Base-by-base conservation (phyloP, 202 grass and related monocot species). In the Musa balbisiana region DNA sequence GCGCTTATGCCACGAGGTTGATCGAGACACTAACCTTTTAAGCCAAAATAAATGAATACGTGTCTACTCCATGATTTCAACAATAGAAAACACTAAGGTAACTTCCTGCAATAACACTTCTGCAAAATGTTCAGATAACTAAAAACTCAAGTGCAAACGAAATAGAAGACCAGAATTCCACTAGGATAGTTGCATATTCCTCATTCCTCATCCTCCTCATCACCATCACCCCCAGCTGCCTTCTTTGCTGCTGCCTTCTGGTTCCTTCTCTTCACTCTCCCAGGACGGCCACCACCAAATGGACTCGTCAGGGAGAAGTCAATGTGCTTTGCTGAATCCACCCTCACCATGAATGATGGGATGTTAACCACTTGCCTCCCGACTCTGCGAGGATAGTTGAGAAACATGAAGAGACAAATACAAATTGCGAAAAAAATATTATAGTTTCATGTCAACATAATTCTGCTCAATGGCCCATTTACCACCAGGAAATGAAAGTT, bases 321-420 rank as follows among this genome's bases (percentile, higher is more conserved):
- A 2, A 70, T 70, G 17, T 70, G 67, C 29, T 70, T 70, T 9
- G 43, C 67, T n/a, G 67, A 51, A 70, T 70, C 67, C 16, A 70
- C 33, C 17, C 67, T 70, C 13, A 70, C 67, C 29, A 70, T 12
- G 19, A 70, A 70, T 11, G 67, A 70, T 49, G 67, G 67, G 16
- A 70, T 70, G 67, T 51, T 70, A 8, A 70, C 67, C 26, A 51
- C 67, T 70, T 70, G 67, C 67, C 67, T 70, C 19, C 67, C 67
- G 9, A 70, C 67, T 4, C 67, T 70, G 67, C 3, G 10, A 70
- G 15, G 29, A 64, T 8, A 10, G 8, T 23, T 64, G 21, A 64
- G 62, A 25, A 43, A 43, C 33, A 43, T 43, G 33, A 43, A 43
- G 33, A 43, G 33, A 43, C 33, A 43, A 43, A 43, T 43, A 43